phyloP scores from a whole-genome alignment of 2,329 filamentous ascomycete genomes.

The Alternaria ventricosa region DNA sequence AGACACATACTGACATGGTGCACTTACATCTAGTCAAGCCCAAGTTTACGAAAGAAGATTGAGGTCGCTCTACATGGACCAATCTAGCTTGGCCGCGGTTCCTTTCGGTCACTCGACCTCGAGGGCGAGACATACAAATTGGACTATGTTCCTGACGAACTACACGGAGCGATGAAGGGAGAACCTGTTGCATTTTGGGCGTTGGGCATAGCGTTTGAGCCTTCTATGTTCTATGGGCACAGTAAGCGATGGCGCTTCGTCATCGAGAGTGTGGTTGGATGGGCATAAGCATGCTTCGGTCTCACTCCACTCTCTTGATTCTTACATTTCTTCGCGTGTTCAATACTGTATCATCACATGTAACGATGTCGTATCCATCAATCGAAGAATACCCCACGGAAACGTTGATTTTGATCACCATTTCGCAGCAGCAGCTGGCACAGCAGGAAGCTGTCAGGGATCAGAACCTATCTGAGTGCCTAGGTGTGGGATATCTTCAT shows the following conservation, averaged over 20 bases:
- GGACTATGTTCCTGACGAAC: neutral
- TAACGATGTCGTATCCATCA: neutral
- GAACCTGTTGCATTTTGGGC: conserved; percentile 27
- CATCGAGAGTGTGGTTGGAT: conserved; percentile 1
- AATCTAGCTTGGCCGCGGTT: neutral
- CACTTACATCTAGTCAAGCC: conserved; percentile 69
- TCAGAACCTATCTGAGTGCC: neutral
- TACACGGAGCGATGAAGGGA: neutral
- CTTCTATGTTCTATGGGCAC: conserved; percentile 10
- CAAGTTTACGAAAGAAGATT: conserved; percentile 84
- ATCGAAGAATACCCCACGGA: neutral
- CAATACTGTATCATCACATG: conserved; percentile 26
- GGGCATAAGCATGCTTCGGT: conserved; percentile 9
- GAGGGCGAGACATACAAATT: neutral
- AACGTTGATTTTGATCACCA: neutral
- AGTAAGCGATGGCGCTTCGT: conserved; percentile 12
- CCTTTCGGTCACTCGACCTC: neutral
- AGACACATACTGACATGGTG: neutral
- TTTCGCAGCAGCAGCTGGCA: neutral
- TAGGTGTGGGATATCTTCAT: neutral
- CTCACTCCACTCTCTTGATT: conserved; percentile 25
- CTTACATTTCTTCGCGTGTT: conserved; percentile 9
- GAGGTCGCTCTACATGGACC: conserved; percentile 11
- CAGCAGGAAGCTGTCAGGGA: neutral
- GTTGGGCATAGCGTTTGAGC: conserved; percentile 33